Conservation (phyloP, 768 basidiomycete genomes). For the Mrakia hoshinonis region DNA sequence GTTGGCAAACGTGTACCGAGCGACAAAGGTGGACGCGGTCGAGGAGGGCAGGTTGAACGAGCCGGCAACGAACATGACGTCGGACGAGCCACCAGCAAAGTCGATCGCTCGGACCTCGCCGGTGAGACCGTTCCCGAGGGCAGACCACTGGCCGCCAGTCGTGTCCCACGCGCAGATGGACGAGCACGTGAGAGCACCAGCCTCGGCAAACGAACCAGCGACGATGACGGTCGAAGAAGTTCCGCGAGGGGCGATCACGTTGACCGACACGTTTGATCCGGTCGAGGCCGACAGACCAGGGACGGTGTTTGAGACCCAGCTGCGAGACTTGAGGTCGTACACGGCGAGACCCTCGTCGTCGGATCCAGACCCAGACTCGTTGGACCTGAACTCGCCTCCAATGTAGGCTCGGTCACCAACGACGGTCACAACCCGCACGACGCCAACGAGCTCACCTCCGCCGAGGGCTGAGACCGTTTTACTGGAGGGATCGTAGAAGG, state of each 20-base stretch:
- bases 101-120: slow-evolving; percentile 71
- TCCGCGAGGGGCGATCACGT: slow-evolving; percentile 58
- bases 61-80: slow-evolving; percentile 69
- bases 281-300: slow-evolving; percentile 49
- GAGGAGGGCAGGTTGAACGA: slow-evolving; percentile 61
- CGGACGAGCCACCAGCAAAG: slow-evolving; percentile 63
- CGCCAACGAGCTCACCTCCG: slow-evolving; percentile 61
- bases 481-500: slow-evolving; percentile 57
- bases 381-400: slow-evolving; percentile 71
- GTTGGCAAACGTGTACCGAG: slow-evolving; percentile 62
- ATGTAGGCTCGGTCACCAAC: slow-evolving; percentile 62
- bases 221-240: slow-evolving; percentile 59
- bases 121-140: slow-evolving; percentile 67
- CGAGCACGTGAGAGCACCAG: slow-evolving; percentile 64
- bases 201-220: slow-evolving; percentile 76
- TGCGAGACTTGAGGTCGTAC: slow-evolving; percentile 61
- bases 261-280: slow-evolving; percentile 55
- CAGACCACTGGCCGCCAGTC: slow-evolving; percentile 62
- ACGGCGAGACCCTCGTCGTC: slow-evolving; percentile 57
- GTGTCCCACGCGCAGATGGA: slow-evolving; percentile 71
- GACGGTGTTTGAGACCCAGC: slow-evolving; percentile 55
- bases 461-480: slow-evolving; percentile 50
- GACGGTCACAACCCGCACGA: slow-evolving; percentile 67
- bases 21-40: slow-evolving; percentile 57
- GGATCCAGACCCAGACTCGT: slow-evolving; percentile 36